These are phyloP conservation scores for Lactifluus piperatus DNA, from an alignment of 768 basidiomycete genomes.

Conservation along the genomic window DNA sequence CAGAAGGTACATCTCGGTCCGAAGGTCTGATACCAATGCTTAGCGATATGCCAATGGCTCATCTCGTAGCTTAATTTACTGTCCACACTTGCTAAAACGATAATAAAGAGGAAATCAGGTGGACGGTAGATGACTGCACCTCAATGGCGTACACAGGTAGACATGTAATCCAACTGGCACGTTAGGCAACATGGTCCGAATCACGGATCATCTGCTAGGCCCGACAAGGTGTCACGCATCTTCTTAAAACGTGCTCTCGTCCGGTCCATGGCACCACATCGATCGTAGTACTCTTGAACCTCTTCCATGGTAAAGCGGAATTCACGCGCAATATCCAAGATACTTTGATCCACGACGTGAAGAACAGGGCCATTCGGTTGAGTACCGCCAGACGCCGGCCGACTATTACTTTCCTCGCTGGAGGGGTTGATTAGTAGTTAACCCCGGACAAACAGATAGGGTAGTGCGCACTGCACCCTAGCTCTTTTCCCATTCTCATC, in stretches of 20 bases:
- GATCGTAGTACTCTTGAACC: conserved; percentile 71
- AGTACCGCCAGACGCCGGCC: conserved; percentile 4
- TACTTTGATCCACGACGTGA: conserved; percentile 58
- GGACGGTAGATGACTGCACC: not conserved
- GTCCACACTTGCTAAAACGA: not conserved
- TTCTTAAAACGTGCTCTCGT: conserved; percentile 57
- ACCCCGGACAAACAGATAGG: not conserved
- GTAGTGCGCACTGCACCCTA: conserved; percentile 33
- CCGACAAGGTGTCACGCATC: conserved; percentile 44
- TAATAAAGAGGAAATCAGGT: not conserved
- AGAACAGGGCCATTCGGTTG: conserved; percentile 23
- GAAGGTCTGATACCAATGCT: not conserved
- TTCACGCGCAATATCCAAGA: conserved; percentile 58
- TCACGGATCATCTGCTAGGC: conserved; percentile 17
- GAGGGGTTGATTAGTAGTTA: not conserved
- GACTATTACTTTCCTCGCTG: not conserved
- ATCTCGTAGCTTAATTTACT: not conserved
- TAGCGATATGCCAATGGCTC: not conserved
- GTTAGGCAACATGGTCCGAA: conserved; percentile 1
- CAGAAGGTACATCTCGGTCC: not conserved
- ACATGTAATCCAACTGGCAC: not conserved
- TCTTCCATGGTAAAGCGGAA: conserved; percentile 68
- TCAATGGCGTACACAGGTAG: not conserved
- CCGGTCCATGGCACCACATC: conserved; percentile 58
- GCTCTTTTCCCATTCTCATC: conserved; percentile 33